These are phyloP conservation scores for Hansenula lynferdii DNA, from an alignment of 1,139 yeast genomes.

Conservation along the genomic window DNA sequence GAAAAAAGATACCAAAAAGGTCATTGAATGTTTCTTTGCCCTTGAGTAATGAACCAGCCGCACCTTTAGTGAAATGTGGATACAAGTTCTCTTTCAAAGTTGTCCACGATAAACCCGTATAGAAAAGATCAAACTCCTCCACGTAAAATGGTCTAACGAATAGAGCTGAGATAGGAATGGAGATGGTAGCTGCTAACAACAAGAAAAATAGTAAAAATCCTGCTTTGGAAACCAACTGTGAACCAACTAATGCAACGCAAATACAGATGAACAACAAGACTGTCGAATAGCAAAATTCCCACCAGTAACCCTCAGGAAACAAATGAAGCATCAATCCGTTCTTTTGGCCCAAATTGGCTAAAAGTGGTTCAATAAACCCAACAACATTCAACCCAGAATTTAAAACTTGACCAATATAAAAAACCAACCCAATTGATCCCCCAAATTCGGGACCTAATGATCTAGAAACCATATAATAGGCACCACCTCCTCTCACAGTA, in stretches of 20 bases:
- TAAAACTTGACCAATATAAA: conserved; percentile 71
- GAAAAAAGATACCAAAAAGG: conserved; percentile 91
- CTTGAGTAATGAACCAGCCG: conserved; percentile 78
- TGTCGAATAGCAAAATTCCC: conserved; percentile 60
- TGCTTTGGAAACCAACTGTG: conserved; percentile 77
- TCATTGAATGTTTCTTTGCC: conserved; percentile 73
- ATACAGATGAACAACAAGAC: conserved; percentile 67
- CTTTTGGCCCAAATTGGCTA: conserved; percentile 49
- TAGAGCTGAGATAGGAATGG: conserved; percentile 76
- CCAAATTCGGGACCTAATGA: conserved; percentile 83
- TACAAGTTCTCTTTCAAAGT: conserved; percentile 61
- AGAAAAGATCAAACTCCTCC: conserved; percentile 43
- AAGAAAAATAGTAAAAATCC: conserved; percentile 72
- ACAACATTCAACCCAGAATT: conserved; percentile 77
- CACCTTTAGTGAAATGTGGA: conserved; percentile 82
- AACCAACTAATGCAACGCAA: conserved; percentile 74
- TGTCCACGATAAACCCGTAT: conserved; percentile 69
- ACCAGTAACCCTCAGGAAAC: conserved; percentile 54
- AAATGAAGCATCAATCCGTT: conserved; percentile 52
- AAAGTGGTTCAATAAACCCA: conserved; percentile 70
- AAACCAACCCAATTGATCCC: conserved; percentile 75
- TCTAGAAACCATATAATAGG: conserved; percentile 76
- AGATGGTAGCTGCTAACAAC: conserved; percentile 66
- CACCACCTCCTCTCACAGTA: conserved; percentile 81
- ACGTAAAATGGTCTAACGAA: conserved; percentile 56